These are phyloP conservation scores for Boletellus ananas DNA, from an alignment of 768 basidiomycete genomes.

Conservation along the genomic window DNA sequence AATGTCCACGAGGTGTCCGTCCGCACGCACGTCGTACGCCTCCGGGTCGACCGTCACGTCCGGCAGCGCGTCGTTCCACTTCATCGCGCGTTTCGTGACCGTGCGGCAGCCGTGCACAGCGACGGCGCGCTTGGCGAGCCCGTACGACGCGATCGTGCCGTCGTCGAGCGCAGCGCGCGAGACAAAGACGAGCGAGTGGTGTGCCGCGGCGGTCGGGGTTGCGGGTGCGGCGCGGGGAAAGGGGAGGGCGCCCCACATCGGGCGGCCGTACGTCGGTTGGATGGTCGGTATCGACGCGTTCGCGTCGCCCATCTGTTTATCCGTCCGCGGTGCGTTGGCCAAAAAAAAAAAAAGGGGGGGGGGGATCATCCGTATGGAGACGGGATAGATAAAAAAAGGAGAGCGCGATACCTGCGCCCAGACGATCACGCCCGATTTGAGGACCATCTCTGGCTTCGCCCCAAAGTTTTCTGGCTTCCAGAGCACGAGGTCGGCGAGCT, in stretches of 20 bases:
- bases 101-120: conserved; percentile 74
- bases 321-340: too few species aligned
- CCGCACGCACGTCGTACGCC: conserved; percentile 78
- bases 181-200: conserved; percentile 85
- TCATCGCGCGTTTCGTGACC: conserved; percentile 87
- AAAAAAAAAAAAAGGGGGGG: too few species aligned
- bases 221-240: conserved; percentile 28
- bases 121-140: conserved; percentile 65
- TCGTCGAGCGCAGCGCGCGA: conserved; percentile 63
- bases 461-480: conserved; percentile 97
- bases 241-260: conserved; percentile 87
- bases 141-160: conserved; percentile 61
- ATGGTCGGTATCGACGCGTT: conserved; percentile 96
- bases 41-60: conserved; percentile 90
- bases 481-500: conserved; percentile 89
- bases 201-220: conserved; percentile 54
- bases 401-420: conserved; percentile 66
- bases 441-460: conserved; percentile 85
- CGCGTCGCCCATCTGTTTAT: conserved; percentile 84
- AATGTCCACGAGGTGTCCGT: conserved; percentile 74
- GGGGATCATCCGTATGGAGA: too few species aligned
- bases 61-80: conserved; percentile 83
- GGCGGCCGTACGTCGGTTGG: conserved; percentile 79
- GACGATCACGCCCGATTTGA: conserved; percentile 92
- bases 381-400: too few species aligned